Base-by-base conservation (phyloP, 2,329 filamentous ascomycete species). In the Aspergillus aculeatus region DNA sequence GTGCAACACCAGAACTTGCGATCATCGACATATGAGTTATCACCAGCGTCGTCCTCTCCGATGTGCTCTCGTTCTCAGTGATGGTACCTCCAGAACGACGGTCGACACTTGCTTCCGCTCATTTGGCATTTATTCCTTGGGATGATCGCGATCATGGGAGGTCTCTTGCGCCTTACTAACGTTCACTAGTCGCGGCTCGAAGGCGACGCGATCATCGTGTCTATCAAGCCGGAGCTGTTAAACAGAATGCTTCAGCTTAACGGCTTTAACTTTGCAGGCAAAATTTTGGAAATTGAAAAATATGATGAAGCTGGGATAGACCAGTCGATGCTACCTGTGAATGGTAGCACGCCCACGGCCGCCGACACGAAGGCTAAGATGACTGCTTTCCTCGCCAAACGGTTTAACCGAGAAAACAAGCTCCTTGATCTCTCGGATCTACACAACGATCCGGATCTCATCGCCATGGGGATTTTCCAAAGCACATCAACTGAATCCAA, bases 361-460 rank as follows among this genome's bases (percentile, higher is more conserved):
- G 72, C 84, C 53, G 85, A 89, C 65, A 83, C 86, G n/a, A 88
- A 88, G 72, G 80, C 84, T 24, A 86, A 88, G 65, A 83, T 97
- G 59, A 86, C 86, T 65, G 77, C 79, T 16, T 88, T 97, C 63
- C 82, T 99, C 14, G 83, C 83, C 57, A 83, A 85, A 56, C 88
- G 95, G 52, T 98, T 96, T 77, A 81, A 90, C 62, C 77, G 83
- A 16, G 81, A 82, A 6, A 80, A 81, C 55, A 96, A 96, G 75
- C 80, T 97, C 0, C 83, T 98, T 44, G 87, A 96, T 71, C 85
- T 99, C 10, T 92, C 91, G n/a, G 81, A 84, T 1, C 84, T 98
- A 10, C 88, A 85, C 32, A 80, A 84, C 51, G 94, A 98, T 68
- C 78, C 86, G 2, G 85, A 88, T 59, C 83, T 98, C 4, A 81